Evolutionary conservation across 805 yeast species (phyloP), one percentile per base, ranked within the genome.

Genomic region (Maudiozyma saulgeensis): DNA sequence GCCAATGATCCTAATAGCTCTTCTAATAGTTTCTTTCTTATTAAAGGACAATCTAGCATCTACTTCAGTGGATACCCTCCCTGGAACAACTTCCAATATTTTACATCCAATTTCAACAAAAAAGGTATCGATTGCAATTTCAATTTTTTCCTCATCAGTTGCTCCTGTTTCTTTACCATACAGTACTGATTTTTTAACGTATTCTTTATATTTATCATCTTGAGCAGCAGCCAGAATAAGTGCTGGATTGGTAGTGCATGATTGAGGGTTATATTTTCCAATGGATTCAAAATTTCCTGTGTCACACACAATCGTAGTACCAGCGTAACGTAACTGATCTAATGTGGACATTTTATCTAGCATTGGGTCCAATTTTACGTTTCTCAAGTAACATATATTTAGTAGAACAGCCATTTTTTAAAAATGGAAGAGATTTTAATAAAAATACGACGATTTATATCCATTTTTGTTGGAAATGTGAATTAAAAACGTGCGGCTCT

Each of bases 171-270:
- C 64, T 72, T 84, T 80, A 61, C 88, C 96, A 72, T 82, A 86
- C 44, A 79, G 83, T 58, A 91, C 84, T 50, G 97, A 97, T 60
- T 78, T 77, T 68, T 90, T 96, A 56, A 91, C 85, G 67, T 91
- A 76, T 66, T 80, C 76, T 53, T 96, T 84, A 74, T 91, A 91
- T 67, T 84, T 88, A 45, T 88, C 71, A 75, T 88, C 86, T 71
- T 83, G 84, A 49, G 97, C 66, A 51, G 99, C 99, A 57, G 97
- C 97, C 62, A 91, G 77, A 64, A 91, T 91, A 74, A 91, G 78
- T 31, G 97, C 88, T 58, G 99, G 99, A 78, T 91, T 91, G 69
- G 99, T 91, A 64, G 99, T 91, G 57, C 98, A 96, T 72, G 91
- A 98, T 77, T 91, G 97, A 58, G 99, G 98, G 62, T 93, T 87